Percentiles rank a stretch among this genome's conserved stretches.
Evolutionary conservation across 257 asterid genomes (phyloP).

Genomic region (Solanum pennellii): DNA sequence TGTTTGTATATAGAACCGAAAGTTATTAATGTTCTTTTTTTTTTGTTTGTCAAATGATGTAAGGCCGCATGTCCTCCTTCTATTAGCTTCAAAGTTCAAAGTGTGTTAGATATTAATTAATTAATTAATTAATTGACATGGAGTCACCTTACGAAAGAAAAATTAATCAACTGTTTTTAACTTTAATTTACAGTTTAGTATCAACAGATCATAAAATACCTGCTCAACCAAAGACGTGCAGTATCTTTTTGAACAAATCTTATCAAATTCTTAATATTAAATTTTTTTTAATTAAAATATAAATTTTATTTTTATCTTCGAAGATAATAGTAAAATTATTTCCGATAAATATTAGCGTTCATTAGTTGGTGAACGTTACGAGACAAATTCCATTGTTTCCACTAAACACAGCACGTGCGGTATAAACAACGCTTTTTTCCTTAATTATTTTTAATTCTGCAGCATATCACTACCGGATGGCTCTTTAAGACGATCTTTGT

Average conservation of each 20-base stretch:
- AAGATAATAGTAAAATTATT: no score
- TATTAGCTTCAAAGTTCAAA: not conserved
- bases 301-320: no score
- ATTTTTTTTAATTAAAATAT: no score
- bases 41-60: not conserved
- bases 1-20: not conserved
- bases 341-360: not conserved
- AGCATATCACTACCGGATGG: not conserved
- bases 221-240: not conserved
- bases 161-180: not conserved
- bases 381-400: not conserved
- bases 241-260: not conserved
- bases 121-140: not conserved
- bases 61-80: not conserved
- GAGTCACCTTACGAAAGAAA: not conserved
- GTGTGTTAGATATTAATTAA: not conserved
- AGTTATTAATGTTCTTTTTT: not conserved
- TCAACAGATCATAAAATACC: not conserved
- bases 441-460: not conserved
- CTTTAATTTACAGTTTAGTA: not conserved
- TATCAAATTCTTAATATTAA: not conserved
- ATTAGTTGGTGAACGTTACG: not conserved
- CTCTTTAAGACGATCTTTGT: slow-evolving; percentile 2
- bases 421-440: not conserved
- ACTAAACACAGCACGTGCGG: not conserved